Evolutionary conservation across 148 eudicot genomes (phyloP), one percentile per base, ranked within the genome.

Genomic region (Spergularia bocconei): DNA sequence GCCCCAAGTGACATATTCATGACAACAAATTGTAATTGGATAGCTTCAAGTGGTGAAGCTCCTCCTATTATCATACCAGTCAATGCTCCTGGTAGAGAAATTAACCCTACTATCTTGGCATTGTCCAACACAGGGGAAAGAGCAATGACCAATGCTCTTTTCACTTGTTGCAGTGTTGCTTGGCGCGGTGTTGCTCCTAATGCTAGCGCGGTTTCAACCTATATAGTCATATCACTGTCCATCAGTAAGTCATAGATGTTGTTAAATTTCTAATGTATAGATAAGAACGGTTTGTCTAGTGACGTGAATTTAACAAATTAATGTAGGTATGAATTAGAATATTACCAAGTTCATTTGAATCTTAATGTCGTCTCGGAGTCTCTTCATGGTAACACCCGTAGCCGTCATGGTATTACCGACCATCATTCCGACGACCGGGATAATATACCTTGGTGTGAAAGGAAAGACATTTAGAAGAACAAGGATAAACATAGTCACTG

Each of bases 361-460:
- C 82, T 87, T 88, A 76, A 91, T 87, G 77, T 94, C 98, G 66
- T 94, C 98, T 0, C 98, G 89, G 21, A 94, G 92, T 69, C 89
- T 77, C 69, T 94, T 91, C 98, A 94, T 94, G n/a, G 98, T 88
- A 4, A 94, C 98, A 16, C 98, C 98, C 8, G 98, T 94, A 57
- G 91, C 93, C 0, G 93, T 94, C 98, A 94, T 94, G 19, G 98
- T 76, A 82, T 90, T 92, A 19, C 98, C 98, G 11, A 91, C 98
- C 97, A 93, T 93, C 98, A 93, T 93, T 52, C 98, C 98, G 0
- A 97, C 93, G 4, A 94, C 90, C 0, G 98, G 98, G 68, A 94
- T 94, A 2, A 94, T 94, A 76, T 94, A 88, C 61, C 89, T 85
- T 0, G 98, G 97, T 7, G 98, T 94, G 82, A 94, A 94, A 10